Conservation (phyloP, 2,329 filamentous ascomycete genomes). For the Xenoacremonium recifei region DNA sequence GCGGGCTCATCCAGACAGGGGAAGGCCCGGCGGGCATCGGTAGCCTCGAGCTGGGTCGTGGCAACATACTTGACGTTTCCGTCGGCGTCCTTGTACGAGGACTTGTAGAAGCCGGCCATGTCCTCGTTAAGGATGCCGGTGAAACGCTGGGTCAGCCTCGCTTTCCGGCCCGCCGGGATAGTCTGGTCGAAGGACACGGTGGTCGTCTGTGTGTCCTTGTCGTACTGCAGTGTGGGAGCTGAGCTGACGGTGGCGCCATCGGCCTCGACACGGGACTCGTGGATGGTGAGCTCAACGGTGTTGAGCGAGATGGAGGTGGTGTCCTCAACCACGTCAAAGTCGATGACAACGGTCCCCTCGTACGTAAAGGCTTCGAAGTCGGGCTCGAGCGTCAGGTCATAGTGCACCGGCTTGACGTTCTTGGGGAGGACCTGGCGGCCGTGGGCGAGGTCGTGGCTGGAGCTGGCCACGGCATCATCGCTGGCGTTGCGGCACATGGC, state of each 20-base stretch:
- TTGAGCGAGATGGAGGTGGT: conserved; percentile 85
- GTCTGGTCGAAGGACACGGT: conserved; percentile 75
- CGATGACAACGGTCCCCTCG: conserved; percentile 79
- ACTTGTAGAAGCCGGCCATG: conserved; percentile 97
- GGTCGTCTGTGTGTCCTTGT: conserved; percentile 78
- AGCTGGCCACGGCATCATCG: conserved; percentile 16
- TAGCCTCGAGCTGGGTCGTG: conserved; percentile 94
- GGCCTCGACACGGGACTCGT: conserved; percentile 51
- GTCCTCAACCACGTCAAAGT: conserved; percentile 83
- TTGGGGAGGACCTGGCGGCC: conserved; percentile 79
- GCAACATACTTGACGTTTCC: conserved; percentile 81
- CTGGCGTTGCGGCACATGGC: conserved; percentile 27
- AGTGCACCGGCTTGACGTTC: conserved; percentile 90
- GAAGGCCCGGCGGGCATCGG: conserved; percentile 88
- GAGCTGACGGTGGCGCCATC: conserved; percentile 47
- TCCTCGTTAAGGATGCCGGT: conserved; percentile 83
- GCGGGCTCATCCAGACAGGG: conserved; percentile 96
- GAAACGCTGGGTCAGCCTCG: conserved; percentile 61
- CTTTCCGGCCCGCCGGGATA: conserved; percentile 73
- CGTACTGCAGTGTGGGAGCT: conserved; percentile 58
- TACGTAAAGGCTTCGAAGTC: conserved; percentile 87
- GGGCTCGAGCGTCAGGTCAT: conserved; percentile 87
- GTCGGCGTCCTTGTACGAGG: conserved; percentile 81
- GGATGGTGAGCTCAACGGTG: conserved; percentile 81
- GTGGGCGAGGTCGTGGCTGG: conserved; percentile 26